Conservation (phyloP, 192 early-diverging fungal species). For the Podila verticillata region DNA sequence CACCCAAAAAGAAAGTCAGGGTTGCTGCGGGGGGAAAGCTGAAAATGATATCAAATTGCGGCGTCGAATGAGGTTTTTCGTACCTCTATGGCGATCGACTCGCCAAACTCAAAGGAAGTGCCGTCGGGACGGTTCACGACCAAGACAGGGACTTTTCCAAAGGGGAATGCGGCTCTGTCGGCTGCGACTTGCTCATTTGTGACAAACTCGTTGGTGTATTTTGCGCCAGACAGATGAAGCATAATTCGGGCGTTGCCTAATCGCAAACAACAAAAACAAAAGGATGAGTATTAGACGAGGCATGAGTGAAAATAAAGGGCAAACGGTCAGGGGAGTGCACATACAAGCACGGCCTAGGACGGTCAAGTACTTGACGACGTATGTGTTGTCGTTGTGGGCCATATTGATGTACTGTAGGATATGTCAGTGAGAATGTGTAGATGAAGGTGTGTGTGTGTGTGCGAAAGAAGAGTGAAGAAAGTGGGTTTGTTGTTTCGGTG, state of each 20-base stretch:
- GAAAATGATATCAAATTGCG: neutral
- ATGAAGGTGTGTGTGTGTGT: too few relatives aligned
- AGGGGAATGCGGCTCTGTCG: conserved; percentile 11
- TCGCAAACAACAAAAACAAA: too few relatives aligned
- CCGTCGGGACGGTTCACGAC: conserved; percentile 25
- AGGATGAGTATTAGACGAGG: too few relatives aligned
- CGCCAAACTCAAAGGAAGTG: conserved; percentile 31
- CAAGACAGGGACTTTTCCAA: conserved; percentile 38
- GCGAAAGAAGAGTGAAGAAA: too few relatives aligned
- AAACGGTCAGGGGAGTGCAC: too few relatives aligned
- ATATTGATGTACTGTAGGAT: too few relatives aligned
- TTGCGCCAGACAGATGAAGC: conserved; percentile 25
- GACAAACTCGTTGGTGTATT: conserved; percentile 41
- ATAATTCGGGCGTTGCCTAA: conserved; percentile 9
- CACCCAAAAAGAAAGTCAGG: neutral
- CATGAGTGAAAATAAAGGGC: too few relatives aligned
- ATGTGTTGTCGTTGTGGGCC: too few relatives aligned
- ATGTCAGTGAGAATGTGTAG: too few relatives aligned
- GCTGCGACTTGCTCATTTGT: conserved; percentile 8
- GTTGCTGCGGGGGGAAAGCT: neutral
- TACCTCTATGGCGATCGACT: conserved; percentile 42
- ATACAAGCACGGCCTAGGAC: too few relatives aligned
- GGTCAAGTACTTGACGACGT: too few relatives aligned
- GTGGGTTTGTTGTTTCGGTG: too few relatives aligned
- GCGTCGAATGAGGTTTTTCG: neutral